Base-by-base conservation (phyloP, 2,329 filamentous ascomycete species). In the Ophiosphaerella korrae region DNA sequence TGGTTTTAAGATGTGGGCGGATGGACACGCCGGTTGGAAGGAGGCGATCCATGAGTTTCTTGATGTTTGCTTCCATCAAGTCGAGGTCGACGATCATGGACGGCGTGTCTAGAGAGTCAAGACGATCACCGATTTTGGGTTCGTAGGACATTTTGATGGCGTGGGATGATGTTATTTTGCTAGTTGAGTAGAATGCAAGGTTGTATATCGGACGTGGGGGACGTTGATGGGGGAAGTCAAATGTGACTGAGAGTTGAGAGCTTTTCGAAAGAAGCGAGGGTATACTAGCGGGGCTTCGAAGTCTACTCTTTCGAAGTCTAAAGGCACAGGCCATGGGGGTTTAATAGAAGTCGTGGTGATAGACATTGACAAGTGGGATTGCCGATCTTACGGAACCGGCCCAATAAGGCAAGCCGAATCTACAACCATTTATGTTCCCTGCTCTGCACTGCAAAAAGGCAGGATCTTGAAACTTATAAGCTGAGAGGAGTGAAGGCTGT, bases 81-180 rank as follows among this genome's bases (percentile, higher is more conserved):
- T 79, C 75, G 8, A 83, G 74, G 44, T 83, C 77, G 39, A 82
- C 80, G 38, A 83, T 75, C 80, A 83, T 83, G 45, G 80, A 82
- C 1, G 81, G 81, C 0, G 81, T 83, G 60, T 83, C 81, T 37
- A 83, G 78, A 49, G 62, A 63, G 3, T 70, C 66, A 59, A 81
- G 52, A 11, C 52, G 51, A 53, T 79, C 75, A 47, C 79, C 79
- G 39, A 78, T 56, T 53, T 74, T 66, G 9, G 78, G 77, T 31
- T 62, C 41, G 60, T 79, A 79, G 7, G 58, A 42, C 64, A 66
- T 67, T 18, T 7, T 60, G 49, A 49, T 13, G 37, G 24, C 39
- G 35, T 16, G 6, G 42, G 11, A 12, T 23, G n/a, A 35, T 23
- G n/a, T 43, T 34, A 16, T 33, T 35, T 12, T 14, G 26, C 23